A percentile compares a stretch with the other conserved stretches of the same genome.
Evolutionary conservation across 129 eudicot species (phyloP).

Genomic region (sunflower (Helianthus annuus)): HanXRQr2.0-SUNRISE NC_035445.2:136889489-136889988

Average conservation of each 20-base stretch:
- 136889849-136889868: too few relatives aligned
- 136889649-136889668: constrained; percentile 23
- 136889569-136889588: neutral
- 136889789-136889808: too few relatives aligned
- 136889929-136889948: neutral
- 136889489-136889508: neutral
- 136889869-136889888: too few relatives aligned
- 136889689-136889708: constrained; percentile 88
- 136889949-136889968: neutral
- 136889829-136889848: too few relatives aligned
- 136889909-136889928: too few relatives aligned
- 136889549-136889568: neutral
- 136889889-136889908: too few relatives aligned
- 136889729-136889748: constrained; percentile 82
- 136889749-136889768: constrained; percentile 78
- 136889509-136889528: neutral
- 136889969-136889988: constrained; percentile 28
- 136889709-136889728: constrained; percentile 66
- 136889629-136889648: neutral
- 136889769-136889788: constrained; percentile 55
- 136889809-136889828: too few relatives aligned
- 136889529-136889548: neutral
- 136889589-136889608: neutral
- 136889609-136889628: neutral
- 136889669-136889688: constrained; percentile 44